Conservation (phyloP, 495 filamentous ascomycete genomes). For the Clavariopsis aquatica region DNA sequence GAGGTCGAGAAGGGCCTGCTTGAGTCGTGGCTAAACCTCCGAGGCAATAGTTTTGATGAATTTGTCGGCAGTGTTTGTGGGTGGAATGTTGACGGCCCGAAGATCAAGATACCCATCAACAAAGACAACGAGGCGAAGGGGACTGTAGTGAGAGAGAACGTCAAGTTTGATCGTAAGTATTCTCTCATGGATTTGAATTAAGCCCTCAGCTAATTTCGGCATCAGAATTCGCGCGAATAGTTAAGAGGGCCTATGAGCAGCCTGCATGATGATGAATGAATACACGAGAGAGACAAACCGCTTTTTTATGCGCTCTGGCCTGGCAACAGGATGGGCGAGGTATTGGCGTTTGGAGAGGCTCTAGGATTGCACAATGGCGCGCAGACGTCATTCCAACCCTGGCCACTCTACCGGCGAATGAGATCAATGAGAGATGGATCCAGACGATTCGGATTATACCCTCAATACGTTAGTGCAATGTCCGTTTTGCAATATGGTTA, state of each 20-base stretch:
- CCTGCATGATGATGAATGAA: conserved; percentile 52
- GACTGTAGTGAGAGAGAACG: conserved; percentile 91
- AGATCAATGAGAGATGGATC: neutral
- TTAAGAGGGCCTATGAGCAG: conserved; percentile 88
- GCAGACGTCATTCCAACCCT: neutral
- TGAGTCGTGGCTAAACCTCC: conserved; percentile 84
- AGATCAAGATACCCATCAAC: conserved; percentile 80
- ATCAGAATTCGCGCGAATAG: conserved; percentile 69
- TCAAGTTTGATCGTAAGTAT: conserved; percentile 78
- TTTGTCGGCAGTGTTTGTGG: conserved; percentile 83
- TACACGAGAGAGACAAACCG: neutral
- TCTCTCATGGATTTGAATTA: neutral
- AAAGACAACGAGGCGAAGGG: conserved; percentile 99
- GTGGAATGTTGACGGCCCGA: conserved; percentile 71
- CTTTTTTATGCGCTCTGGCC: neutral
- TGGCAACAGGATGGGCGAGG: neutral
- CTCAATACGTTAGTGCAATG: neutral
- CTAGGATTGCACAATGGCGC: neutral
- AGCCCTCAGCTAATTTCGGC: conserved; percentile 6
- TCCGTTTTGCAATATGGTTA: neutral
- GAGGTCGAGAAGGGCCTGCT: conserved; percentile 74
- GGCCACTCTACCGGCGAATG: neutral
- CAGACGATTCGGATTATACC: neutral
- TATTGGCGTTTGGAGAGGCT: conserved; percentile 1
- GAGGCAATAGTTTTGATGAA: conserved; percentile 69